A percentile compares a stretch with the other conserved stretches of the same genome.
These are phyloP conservation scores for Hypoxylon sp. DNA, from an alignment of 2,329 filamentous ascomycete species.

Conservation along the genomic window DNA sequence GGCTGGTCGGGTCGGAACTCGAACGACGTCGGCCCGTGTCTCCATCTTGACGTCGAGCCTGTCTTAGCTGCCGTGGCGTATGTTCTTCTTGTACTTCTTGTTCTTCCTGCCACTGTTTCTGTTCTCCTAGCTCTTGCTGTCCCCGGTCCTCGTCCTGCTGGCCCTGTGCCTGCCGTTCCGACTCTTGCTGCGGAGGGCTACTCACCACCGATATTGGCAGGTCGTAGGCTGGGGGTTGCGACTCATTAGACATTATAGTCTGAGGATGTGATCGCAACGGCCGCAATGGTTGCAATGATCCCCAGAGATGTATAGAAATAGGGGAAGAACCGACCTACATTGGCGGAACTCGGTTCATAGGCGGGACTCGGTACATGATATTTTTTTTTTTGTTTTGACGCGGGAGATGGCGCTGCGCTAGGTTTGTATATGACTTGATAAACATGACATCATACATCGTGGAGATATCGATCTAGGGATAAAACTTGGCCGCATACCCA, in stretches of 20 bases:
- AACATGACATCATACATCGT: constrained; percentile 30
- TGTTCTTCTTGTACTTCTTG: neutral
- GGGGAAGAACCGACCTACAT: constrained; percentile 11
- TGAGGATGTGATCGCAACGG: constrained; percentile 11
- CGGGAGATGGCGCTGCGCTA: constrained; percentile 5
- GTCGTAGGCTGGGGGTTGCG: constrained; percentile 26
- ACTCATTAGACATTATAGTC: constrained; percentile 34
- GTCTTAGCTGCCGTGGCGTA: constrained; percentile 3
- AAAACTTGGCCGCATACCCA: constrained; percentile 20
- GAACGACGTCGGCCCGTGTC: constrained; percentile 36
- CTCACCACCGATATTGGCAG: constrained; percentile 23
- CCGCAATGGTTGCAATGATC: constrained; percentile 5
- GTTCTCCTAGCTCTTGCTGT: too few relatives aligned
- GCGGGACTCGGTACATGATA: constrained; percentile 22
- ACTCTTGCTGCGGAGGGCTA: constrained; percentile 1
- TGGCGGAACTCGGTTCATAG: too few relatives aligned
- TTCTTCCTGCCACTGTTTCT: too few relatives aligned
- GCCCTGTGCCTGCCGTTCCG: too few relatives aligned
- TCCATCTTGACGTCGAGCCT: constrained; percentile 6
- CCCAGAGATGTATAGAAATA: constrained; percentile 4
- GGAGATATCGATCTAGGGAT: constrained; percentile 9
- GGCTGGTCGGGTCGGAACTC: constrained; percentile 39
- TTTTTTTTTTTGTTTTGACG: too few relatives aligned
- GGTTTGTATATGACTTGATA: constrained; percentile 9
- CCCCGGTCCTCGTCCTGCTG: too few relatives aligned